phyloP scores from a whole-genome alignment of 768 basidiomycete species.

The Coprinopsis sp. region DNA sequence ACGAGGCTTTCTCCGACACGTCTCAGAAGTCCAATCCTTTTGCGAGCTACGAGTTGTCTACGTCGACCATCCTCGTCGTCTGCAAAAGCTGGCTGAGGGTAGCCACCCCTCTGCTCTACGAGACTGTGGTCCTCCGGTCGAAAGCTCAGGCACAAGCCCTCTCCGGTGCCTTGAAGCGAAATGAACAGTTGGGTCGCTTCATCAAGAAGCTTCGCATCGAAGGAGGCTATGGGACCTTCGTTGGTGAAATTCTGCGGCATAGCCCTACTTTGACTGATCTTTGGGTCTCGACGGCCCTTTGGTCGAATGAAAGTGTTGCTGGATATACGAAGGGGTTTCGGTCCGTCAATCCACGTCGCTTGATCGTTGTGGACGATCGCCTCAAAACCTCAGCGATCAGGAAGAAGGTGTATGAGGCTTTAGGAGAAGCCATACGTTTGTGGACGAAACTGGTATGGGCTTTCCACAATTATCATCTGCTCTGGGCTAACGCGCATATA shows the following conservation, averaged over 20 bases:
- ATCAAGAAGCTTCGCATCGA: conserved; percentile 21
- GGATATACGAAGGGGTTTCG: not conserved
- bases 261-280: not conserved
- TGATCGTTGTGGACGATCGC: too few relatives aligned
- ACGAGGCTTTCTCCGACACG: conserved; percentile 9
- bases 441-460: too few relatives aligned
- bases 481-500: too few relatives aligned
- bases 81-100: conserved; percentile 24
- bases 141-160: conserved; percentile 22
- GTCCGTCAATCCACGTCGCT: not conserved
- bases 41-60: conserved; percentile 10
- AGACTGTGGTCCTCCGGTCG: conserved; percentile 20
- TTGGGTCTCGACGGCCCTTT: conserved; percentile 1
- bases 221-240: conserved; percentile 15
- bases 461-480: too few relatives aligned
- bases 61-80: conserved; percentile 17
- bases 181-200: conserved; percentile 13
- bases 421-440: too few relatives aligned
- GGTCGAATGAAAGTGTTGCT: not conserved
- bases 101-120: conserved; percentile 21
- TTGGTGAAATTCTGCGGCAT: not conserved
- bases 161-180: conserved; percentile 9
- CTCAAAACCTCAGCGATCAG: too few relatives aligned
- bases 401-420: too few relatives aligned
- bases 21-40: conserved; percentile 13